phyloP scores from a whole-genome alignment of 129 eudicot species.

The Chrysanthemum makinoi region DNA sequence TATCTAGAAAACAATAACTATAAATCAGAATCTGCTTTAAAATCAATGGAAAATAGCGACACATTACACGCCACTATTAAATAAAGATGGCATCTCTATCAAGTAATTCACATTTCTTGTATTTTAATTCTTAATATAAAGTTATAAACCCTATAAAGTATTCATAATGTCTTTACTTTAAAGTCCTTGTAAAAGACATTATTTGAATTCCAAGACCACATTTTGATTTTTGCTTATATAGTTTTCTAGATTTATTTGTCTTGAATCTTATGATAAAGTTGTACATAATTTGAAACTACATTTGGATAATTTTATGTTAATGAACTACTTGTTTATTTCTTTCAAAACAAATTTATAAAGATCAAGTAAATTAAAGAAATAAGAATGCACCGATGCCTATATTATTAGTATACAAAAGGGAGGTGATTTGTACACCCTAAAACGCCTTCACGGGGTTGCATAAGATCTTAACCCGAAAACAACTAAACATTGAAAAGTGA shows the following conservation, averaged over 20 bases:
- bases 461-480: too few relatives aligned
- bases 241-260: background rate
- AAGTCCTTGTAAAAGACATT: background rate
- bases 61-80: slow-evolving; percentile 24
- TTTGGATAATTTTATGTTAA: background rate
- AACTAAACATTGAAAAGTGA: too few relatives aligned
- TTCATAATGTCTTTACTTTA: background rate
- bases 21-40: slow-evolving; percentile 23
- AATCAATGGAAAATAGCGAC: slow-evolving; percentile 12
- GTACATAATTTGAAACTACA: background rate
- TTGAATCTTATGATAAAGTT: background rate
- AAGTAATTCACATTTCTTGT: background rate
- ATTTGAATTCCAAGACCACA: background rate
- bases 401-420: too few relatives aligned
- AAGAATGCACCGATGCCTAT: too few relatives aligned
- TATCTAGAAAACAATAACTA: slow-evolving; percentile 38
- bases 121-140: background rate
- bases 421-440: too few relatives aligned
- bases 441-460: too few relatives aligned
- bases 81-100: slow-evolving; percentile 11
- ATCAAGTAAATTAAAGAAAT: too few relatives aligned
- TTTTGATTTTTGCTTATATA: background rate
- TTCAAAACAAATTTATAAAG: background rate
- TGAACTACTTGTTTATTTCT: background rate
- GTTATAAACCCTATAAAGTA: background rate